Percentiles rank a stretch among this genome's conserved stretches.
Evolutionary conservation across 1,139 yeast species (phyloP).

Genomic region (Chernovozyma aurita): DNA sequence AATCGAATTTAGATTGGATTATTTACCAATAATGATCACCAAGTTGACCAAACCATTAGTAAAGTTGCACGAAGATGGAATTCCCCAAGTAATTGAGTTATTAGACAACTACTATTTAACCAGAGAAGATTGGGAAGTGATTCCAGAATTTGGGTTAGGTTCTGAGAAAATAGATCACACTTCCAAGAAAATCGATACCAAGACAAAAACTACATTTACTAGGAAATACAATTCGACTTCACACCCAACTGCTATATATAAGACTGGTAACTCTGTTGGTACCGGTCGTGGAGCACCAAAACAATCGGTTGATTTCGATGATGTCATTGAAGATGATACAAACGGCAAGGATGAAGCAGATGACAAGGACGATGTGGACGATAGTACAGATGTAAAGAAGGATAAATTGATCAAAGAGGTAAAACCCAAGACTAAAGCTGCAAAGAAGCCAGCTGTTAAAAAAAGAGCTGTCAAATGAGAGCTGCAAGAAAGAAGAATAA

Average conservation of each 20-base stretch:
- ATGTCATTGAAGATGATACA: slow-evolving; percentile 61
- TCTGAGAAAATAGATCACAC: slow-evolving; percentile 38
- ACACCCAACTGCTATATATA: slow-evolving; percentile 87
- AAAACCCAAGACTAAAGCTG: slow-evolving; percentile 17
- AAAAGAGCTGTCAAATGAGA: slow-evolving; percentile 5
- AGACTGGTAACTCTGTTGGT: slow-evolving; percentile 53
- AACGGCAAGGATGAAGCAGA: slow-evolving; percentile 28
- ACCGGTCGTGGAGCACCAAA: slow-evolving; percentile 31
- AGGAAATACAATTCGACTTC: slow-evolving; percentile 67
- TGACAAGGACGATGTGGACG: slow-evolving; percentile 25
- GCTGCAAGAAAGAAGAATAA: not conserved
- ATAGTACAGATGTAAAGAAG: slow-evolving; percentile 34
- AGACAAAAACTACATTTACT: slow-evolving; percentile 80
- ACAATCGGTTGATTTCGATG: slow-evolving; percentile 51
- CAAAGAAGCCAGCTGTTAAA: slow-evolving; percentile 12
- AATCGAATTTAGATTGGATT: slow-evolving; percentile 70
- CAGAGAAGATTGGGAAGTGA: slow-evolving; percentile 86
- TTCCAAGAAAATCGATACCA: slow-evolving; percentile 64
- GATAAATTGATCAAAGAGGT: slow-evolving; percentile 43
- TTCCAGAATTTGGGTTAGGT: slow-evolving; percentile 81
- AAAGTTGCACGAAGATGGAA: slow-evolving; percentile 53
- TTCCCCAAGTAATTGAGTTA: slow-evolving; percentile 55
- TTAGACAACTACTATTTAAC: slow-evolving; percentile 85
- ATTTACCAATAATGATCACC: slow-evolving; percentile 60
- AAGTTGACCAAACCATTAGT: slow-evolving; percentile 56